These are phyloP conservation scores for Borovskyia barvae DNA, from an alignment of 208 protist species.

Conservation along the genomic window DNA sequence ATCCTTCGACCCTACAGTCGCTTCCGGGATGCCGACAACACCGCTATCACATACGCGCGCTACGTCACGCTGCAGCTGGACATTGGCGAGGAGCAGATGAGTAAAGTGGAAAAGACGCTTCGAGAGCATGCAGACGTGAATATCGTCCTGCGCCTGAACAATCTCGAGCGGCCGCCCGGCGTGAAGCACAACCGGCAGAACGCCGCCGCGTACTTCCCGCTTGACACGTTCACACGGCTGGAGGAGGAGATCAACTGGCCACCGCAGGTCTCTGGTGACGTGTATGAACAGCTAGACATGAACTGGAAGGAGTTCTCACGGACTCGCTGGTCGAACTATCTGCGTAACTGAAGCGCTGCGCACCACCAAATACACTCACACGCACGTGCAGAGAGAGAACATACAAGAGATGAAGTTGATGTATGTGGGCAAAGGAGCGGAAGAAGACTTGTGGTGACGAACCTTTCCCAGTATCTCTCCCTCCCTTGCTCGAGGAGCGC, in stretches of 20 bases:
- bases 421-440: no score
- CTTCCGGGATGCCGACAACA: conserved; percentile 81
- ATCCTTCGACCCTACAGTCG: conserved; percentile 84
- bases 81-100: conserved; percentile 82
- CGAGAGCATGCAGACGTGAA: conserved; percentile 84
- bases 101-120: conserved; percentile 73
- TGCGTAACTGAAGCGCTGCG: no score
- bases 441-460: no score
- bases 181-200: conserved; percentile 61
- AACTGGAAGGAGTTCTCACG: conserved; percentile 93
- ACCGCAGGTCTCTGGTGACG: conserved; percentile 80
- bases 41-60: conserved; percentile 72
- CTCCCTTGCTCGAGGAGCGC: no score
- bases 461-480: no score
- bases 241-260: conserved; percentile 92
- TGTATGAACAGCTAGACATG: conserved; percentile 90
- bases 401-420: no score
- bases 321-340: conserved; percentile 87
- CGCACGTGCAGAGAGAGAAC: no score
- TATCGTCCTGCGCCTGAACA: conserved; percentile 69
- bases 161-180: conserved; percentile 66
- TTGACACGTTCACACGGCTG: conserved; percentile 82
- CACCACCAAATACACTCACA: no score
- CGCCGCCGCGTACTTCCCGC: conserved; percentile 60
- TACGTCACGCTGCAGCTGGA: conserved; percentile 86